Base-by-base conservation (phyloP, 192 early-diverging fungal species). In the Backusella circina region DNA sequence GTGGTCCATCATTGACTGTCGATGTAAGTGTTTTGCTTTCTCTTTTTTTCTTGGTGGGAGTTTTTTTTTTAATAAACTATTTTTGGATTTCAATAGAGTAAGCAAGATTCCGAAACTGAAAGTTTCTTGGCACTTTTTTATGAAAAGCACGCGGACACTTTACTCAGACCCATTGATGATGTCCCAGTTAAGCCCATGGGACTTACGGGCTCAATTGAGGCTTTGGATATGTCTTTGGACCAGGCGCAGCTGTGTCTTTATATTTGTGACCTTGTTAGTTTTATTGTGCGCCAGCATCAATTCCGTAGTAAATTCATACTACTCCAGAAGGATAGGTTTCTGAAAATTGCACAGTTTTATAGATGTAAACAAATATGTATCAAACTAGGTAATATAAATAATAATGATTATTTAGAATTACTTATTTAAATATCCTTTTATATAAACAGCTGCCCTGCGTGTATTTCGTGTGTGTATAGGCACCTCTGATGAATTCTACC, bases 71-170 rank as follows among this genome's bases (percentile, higher is more conserved):
- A n/a, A 47, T 47, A 18, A 47, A 47, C 15, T 51, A 51, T 50
- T 61, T 15, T 47, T 70, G 73, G 67, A 33, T 47, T n/a, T 44
- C 16, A 8, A 21, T 77, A 61, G 16, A 51, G 28, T 12, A 66
- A 76, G n/a, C 69, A 80, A 36, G 89, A 90, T 54, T 81, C 84
- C 9, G 92, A 94, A 12, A 81, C 86, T 3, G 91, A 96, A 38
- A 86, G 88, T n/a, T 96, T 97, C 67, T 78, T 97, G 65, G 79
- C 85, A 5, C 70, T 93, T 31, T 96, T 97, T 81, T 97, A 97
- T 82, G 87, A 90, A 21, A 79, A 83, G 0, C 90, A 90, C 70
- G 86, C 88, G 13, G 74, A 41, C 28, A 83, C 82, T 35, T 82
- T 95, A 36, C 83, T 93, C n/a, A 82, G 85, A 36, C 93, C 94